Evolutionary conservation across 1,284 basidiomycete genomes (phyloP).

Genomic region (Ganoderma lingzhi): DNA sequence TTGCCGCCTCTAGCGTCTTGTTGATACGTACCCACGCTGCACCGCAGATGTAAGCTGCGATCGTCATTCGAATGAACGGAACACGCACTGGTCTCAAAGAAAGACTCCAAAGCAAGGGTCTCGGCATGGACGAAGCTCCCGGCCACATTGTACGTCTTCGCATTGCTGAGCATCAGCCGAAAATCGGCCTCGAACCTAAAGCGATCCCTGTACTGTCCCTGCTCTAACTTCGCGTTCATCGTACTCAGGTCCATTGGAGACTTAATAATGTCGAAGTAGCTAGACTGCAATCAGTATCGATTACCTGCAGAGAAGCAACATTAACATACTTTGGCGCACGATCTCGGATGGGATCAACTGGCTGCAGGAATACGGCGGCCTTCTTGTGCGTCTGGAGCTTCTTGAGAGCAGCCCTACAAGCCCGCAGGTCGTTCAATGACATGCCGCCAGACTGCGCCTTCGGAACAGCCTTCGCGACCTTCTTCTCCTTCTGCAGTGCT

Average conservation of each 20-base stretch:
- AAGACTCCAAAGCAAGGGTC: conserved; percentile 79
- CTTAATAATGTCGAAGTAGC: conserved; percentile 92
- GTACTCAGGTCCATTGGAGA: conserved; percentile 96
- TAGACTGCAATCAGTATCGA: conserved; percentile 41
- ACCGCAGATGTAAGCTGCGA: not conserved
- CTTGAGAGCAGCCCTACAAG: conserved; percentile 83
- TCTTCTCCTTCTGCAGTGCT: conserved; percentile 37
- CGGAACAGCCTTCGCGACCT: conserved; percentile 56
- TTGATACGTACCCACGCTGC: conserved; percentile 80
- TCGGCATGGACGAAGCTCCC: conserved; percentile 82
- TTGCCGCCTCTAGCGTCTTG: conserved; percentile 71
- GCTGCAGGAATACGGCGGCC: conserved; percentile 80
- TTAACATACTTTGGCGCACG: conserved; percentile 79
- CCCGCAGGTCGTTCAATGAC: conserved; percentile 81
- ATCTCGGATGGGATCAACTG: conserved; percentile 91
- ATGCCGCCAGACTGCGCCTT: conserved; percentile 87
- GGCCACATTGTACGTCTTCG: conserved; percentile 85
- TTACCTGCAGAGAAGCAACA: not conserved
- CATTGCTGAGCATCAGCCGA: conserved; percentile 88
- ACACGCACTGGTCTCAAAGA: conserved; percentile 85
- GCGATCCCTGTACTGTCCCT: conserved; percentile 87
- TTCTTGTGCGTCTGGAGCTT: conserved; percentile 82
- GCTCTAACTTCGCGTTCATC: conserved; percentile 88
- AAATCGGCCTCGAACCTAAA: conserved; percentile 90
- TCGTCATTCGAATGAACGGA: conserved; percentile 11